A percentile compares a stretch with the other conserved stretches of the same genome.
Conservation (phyloP, 345 rosid species). For the Sapria himalayana region DNA sequence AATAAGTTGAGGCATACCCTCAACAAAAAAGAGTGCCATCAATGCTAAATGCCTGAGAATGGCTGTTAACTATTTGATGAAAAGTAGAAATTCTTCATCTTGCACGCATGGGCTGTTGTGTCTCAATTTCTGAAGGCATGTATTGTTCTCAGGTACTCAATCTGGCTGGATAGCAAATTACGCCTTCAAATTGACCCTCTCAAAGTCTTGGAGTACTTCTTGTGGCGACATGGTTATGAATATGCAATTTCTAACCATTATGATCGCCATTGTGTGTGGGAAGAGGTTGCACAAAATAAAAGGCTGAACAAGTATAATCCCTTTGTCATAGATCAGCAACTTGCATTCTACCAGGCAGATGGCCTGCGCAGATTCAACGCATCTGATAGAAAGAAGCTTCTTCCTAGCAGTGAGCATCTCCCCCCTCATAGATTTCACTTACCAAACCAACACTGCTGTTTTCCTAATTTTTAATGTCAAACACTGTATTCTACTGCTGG, state of each 20-base stretch:
- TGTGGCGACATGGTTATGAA: slow-evolving; percentile 90
- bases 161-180: slow-evolving; percentile 95
- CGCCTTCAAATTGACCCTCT: slow-evolving; percentile 80
- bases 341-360: slow-evolving; percentile 65
- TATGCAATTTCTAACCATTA: slow-evolving; percentile 92
- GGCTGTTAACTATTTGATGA: too few relatives aligned
- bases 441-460: neutral
- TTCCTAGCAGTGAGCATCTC: slow-evolving; percentile 66
- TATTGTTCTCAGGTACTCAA: slow-evolving; percentile 51
- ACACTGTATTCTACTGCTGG: slow-evolving; percentile 2
- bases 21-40: too few relatives aligned
- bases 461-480: neutral
- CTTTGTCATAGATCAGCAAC: slow-evolving; percentile 63
- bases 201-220: slow-evolving; percentile 62
- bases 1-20: too few relatives aligned
- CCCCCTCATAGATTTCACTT: neutral
- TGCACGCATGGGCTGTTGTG: neutral
- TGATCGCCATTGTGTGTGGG: slow-evolving; percentile 90
- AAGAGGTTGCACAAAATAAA: slow-evolving; percentile 90
- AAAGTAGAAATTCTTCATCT: too few relatives aligned
- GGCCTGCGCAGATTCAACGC: slow-evolving; percentile 62
- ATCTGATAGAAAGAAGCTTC: slow-evolving; percentile 67
- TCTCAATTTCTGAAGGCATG: slow-evolving; percentile 1
- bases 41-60: too few relatives aligned
- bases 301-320: slow-evolving; percentile 88